Percentiles rank a stretch among this genome's conserved stretches.
phyloP scores from a whole-genome alignment of 768 basidiomycete species.

The Lactarius sanguifluus region DNA sequence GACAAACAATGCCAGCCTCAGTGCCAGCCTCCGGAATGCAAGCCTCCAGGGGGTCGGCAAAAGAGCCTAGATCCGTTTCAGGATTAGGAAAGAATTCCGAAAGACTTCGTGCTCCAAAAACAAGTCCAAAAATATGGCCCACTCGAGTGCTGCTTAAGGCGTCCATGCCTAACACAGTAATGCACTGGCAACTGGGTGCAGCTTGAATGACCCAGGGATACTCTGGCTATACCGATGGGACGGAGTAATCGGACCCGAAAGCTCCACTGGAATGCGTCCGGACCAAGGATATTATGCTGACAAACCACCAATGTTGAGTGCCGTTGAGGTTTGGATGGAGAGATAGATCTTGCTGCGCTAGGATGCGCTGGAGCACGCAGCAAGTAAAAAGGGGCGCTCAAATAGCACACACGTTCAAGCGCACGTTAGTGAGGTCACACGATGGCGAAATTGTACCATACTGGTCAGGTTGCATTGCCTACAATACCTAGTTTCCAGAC shows the following conservation, averaged over 20 bases:
- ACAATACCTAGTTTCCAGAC: no score
- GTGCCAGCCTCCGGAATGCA: slow-evolving; percentile 3
- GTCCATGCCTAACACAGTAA: background rate
- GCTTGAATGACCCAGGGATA: background rate
- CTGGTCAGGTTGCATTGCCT: no score
- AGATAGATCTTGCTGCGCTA: background rate
- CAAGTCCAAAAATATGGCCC: background rate
- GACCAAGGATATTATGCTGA: background rate
- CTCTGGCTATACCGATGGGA: background rate
- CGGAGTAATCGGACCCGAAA: background rate
- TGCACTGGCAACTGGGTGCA: background rate
- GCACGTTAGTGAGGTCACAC: background rate
- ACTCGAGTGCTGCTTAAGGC: background rate
- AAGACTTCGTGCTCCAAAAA: background rate
- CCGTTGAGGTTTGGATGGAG: background rate
- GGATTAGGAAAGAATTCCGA: background rate
- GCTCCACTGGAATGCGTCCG: background rate
- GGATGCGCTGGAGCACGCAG: background rate
- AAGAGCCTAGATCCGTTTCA: background rate
- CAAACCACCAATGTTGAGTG: background rate
- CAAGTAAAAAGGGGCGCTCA: background rate
- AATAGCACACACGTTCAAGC: background rate
- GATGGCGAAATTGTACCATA: background rate
- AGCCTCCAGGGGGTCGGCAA: background rate
- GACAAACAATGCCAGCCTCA: slow-evolving; percentile 1